Conservation (phyloP, 2,329 filamentous ascomycete genomes). For the Pseudodiploospora longispora region DNA sequence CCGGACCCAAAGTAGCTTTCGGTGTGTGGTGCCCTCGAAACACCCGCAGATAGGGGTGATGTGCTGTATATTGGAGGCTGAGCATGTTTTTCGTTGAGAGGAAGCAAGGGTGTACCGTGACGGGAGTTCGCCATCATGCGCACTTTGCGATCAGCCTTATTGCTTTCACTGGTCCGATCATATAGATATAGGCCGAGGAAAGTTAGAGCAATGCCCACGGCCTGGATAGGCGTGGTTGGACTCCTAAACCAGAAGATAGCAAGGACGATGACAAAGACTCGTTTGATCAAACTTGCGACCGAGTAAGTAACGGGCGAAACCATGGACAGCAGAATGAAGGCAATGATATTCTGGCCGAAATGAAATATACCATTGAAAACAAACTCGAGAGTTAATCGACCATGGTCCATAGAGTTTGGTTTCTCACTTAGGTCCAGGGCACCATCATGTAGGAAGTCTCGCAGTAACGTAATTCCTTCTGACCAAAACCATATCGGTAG, state of each 20-base stretch:
- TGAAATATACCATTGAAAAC: conserved; percentile 96
- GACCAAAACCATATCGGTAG: conserved; percentile 88
- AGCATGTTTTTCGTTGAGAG: conserved; percentile 43
- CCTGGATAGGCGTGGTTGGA: conserved; percentile 75
- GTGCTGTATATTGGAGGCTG: conserved; percentile 13
- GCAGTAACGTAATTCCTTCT: conserved; percentile 71
- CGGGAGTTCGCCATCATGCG: conserved; percentile 47
- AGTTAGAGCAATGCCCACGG: conserved; percentile 76
- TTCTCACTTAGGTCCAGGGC: conserved; percentile 52
- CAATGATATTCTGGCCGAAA: conserved; percentile 92
- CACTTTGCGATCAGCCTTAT: conserved; percentile 77
- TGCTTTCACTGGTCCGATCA: conserved; percentile 81
- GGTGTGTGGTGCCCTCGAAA: conserved; percentile 30
- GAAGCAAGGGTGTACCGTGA: conserved; percentile 49
- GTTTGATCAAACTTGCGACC: conserved; percentile 90
- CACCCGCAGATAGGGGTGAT: conserved; percentile 17
- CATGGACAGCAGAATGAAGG: conserved; percentile 85
- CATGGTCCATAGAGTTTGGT: conserved; percentile 67
- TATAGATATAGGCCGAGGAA: conserved; percentile 93
- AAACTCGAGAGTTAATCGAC: conserved; percentile 71
- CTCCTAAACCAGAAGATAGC: conserved; percentile 96
- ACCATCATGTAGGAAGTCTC: conserved; percentile 76
- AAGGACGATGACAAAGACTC: conserved; percentile 92
- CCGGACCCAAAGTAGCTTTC: conserved; percentile 36
- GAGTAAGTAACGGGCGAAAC: conserved; percentile 96